phyloP scores from a whole-genome alignment of 192 early-diverging fungal species.

The Coemansia sp. region DNA sequence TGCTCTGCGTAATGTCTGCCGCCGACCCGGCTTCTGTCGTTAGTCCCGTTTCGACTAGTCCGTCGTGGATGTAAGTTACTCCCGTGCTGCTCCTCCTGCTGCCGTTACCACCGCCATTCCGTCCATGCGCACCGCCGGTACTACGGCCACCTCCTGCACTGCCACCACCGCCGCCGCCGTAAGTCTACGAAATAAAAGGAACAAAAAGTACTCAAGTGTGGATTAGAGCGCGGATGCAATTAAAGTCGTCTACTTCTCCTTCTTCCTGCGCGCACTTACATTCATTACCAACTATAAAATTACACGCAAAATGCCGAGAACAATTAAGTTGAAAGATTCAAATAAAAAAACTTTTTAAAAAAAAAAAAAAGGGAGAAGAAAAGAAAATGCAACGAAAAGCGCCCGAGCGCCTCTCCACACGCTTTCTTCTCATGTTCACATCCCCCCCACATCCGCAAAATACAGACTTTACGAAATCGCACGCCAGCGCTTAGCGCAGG shows the following conservation, averaged over 20 bases:
- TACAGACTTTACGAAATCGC: constrained; percentile 10
- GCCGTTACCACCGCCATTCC: background rate
- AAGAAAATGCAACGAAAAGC: too few species aligned
- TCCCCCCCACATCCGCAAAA: background rate
- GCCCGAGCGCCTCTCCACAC: too few species aligned
- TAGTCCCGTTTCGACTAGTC: constrained; percentile 17
- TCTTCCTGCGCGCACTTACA: background rate
- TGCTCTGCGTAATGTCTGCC: constrained; percentile 4
- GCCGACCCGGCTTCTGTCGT: constrained; percentile 31
- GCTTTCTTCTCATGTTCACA: background rate
- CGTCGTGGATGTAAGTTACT: constrained; percentile 14
- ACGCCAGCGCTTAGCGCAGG: constrained; percentile 48
- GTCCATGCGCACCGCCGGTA: background rate
- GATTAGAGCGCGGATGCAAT: too few species aligned
- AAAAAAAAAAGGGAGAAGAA: background rate
- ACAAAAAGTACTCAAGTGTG: too few species aligned
- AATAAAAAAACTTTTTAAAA: background rate
- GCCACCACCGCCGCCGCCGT: too few species aligned
- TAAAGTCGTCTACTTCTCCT: too few species aligned
- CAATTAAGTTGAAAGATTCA: background rate
- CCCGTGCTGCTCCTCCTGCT: background rate
- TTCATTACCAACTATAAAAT: background rate
- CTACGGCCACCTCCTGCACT: background rate
- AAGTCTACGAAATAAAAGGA: constrained; percentile 3
- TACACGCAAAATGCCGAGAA: background rate